Conservation (phyloP, 169 alveolate species). For the Besnoitia besnoiti region DNA sequence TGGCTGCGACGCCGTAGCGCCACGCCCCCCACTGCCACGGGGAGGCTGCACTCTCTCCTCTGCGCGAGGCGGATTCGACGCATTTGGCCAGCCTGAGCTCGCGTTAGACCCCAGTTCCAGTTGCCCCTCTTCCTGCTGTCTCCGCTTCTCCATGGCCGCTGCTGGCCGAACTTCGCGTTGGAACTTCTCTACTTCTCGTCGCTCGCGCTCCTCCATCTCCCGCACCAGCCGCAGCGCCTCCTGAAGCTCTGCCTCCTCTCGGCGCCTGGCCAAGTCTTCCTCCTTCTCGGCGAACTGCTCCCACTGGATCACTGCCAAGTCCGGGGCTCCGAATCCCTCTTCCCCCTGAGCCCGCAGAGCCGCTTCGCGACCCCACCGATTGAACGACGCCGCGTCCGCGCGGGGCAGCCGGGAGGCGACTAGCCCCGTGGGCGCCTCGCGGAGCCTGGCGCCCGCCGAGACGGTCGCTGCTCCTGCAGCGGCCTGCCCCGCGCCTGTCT, state of each 20-base stretch:
- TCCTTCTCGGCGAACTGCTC: background rate
- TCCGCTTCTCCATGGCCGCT: background rate
- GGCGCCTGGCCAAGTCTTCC: background rate
- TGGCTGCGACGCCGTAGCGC: too few relatives aligned
- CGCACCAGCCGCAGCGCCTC: conserved; percentile 10
- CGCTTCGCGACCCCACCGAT: conserved; percentile 35
- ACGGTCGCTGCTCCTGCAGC: background rate
- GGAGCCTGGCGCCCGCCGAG: background rate
- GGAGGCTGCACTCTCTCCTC: too few relatives aligned
- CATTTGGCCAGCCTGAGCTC: too few relatives aligned
- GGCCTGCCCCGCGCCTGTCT: background rate
- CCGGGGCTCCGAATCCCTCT: background rate
- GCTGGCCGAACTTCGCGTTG: background rate
- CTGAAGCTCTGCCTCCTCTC: conserved; percentile 25
- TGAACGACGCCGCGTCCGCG: background rate
- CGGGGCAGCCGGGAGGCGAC: background rate
- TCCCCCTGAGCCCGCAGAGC: conserved; percentile 28
- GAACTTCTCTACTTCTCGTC: background rate
- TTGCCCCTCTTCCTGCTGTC: too few relatives aligned
- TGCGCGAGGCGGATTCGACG: too few relatives aligned
- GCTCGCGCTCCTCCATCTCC: conserved; percentile 28
- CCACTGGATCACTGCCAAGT: background rate
- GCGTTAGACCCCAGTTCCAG: too few relatives aligned
- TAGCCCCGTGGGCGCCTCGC: background rate
- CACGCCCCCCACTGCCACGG: too few relatives aligned